Percentiles rank a stretch among this genome's conserved stretches.
Evolutionary conservation across 139 green algal genomes (phyloP).

Genomic region (Closterium sp.): DNA sequence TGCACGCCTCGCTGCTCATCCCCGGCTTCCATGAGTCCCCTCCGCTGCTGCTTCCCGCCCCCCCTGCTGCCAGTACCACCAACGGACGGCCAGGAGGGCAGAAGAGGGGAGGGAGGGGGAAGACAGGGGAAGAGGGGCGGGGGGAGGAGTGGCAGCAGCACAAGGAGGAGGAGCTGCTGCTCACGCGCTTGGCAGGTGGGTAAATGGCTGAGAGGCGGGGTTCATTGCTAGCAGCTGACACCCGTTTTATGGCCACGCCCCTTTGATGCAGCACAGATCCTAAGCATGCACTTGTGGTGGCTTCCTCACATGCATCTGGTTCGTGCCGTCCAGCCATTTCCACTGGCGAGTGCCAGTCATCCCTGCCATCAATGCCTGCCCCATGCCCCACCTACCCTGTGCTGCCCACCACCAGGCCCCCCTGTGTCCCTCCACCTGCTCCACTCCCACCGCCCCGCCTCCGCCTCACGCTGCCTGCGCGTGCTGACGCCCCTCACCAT

Average conservation of each 20-base stretch:
- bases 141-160: not conserved
- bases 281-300: no score
- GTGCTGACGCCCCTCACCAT: not conserved
- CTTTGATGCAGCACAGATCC: no score
- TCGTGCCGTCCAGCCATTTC: not conserved
- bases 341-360: not conserved
- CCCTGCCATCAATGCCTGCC: not conserved
- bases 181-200: not conserved
- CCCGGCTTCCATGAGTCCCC: not conserved
- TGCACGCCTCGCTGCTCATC: not conserved
- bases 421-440: not conserved
- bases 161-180: not conserved
- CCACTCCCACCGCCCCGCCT: not conserved
- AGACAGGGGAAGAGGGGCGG: not conserved
- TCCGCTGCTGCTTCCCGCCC: not conserved
- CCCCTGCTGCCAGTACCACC: not conserved
- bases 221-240: no score
- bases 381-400: no score
- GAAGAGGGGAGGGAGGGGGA: not conserved
- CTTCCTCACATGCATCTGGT: no score
- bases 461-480: not conserved
- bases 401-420: not conserved
- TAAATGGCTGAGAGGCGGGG: no score
- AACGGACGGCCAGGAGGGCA: not conserved
- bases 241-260: no score